Conservation (phyloP, 2,329 filamentous ascomycete species). For the Penicillium oxalicum region DNA sequence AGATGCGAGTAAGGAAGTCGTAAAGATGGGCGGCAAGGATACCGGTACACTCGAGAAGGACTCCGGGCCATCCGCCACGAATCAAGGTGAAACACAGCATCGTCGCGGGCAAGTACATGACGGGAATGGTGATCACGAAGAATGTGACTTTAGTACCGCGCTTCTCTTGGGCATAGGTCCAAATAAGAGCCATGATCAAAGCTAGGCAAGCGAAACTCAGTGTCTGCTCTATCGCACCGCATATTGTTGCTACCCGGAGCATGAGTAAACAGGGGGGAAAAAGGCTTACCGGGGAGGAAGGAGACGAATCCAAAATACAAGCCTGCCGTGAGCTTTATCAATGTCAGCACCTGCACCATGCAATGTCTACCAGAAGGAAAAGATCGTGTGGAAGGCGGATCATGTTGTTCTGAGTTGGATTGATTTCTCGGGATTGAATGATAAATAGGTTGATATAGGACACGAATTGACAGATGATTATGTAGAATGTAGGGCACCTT, state of each 20-base stretch:
- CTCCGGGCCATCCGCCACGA: slow-evolving; percentile 52
- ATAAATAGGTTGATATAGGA: slow-evolving; percentile 12
- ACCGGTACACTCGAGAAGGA: slow-evolving; percentile 66
- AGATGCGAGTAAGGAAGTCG: slow-evolving; percentile 82
- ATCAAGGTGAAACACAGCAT: slow-evolving; percentile 72
- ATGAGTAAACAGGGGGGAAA: neutral
- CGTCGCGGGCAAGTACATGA: slow-evolving; percentile 72
- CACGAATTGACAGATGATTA: slow-evolving; percentile 11
- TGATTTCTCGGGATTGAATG: slow-evolving; percentile 18
- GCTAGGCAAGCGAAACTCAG: slow-evolving; percentile 50
- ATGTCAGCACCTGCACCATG: slow-evolving; percentile 24
- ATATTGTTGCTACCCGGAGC: neutral
- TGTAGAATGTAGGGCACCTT: slow-evolving; percentile 58
- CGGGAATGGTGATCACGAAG: slow-evolving; percentile 76
- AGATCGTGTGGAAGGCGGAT: slow-evolving; percentile 6
- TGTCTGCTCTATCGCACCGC: neutral
- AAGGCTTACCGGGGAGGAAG: slow-evolving; percentile 35
- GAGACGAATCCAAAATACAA: slow-evolving; percentile 27
- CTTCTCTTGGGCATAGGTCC: slow-evolving; percentile 82
- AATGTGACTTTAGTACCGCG: slow-evolving; percentile 69
- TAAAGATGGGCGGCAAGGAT: slow-evolving; percentile 81
- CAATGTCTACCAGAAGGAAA: slow-evolving; percentile 18
- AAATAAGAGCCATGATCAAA: slow-evolving; percentile 72
- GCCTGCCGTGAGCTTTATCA: slow-evolving; percentile 38
- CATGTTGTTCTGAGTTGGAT: slow-evolving; percentile 13